These are phyloP conservation scores for Grosmannia penicillata DNA, from an alignment of 2,329 filamentous ascomycete genomes.

Conservation along the genomic window DNA sequence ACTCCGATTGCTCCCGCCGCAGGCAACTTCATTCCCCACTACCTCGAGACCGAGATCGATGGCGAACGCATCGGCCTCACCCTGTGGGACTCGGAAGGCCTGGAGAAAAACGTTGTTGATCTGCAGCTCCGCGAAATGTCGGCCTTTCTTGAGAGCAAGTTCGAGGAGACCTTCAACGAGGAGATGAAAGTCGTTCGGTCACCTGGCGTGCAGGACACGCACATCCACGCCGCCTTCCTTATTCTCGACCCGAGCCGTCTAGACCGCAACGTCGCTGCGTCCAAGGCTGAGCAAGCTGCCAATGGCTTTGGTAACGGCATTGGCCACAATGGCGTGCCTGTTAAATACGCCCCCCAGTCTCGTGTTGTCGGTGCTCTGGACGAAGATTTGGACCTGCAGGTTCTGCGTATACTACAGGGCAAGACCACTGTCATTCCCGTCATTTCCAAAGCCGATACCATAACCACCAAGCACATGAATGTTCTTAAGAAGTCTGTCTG, in stretches of 20 bases:
- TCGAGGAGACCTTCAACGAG: slow-evolving; percentile 92
- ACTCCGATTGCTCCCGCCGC: slow-evolving; percentile 33
- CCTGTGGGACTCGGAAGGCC: slow-evolving; percentile 87
- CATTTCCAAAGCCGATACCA: slow-evolving; percentile 91
- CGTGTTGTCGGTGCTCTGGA: slow-evolving; percentile 57
- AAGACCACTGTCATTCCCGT: slow-evolving; percentile 94
- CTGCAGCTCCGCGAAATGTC: slow-evolving; percentile 86
- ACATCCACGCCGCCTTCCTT: slow-evolving; percentile 92
- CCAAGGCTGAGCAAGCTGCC: slow-evolving; percentile 28
- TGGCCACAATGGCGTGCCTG: slow-evolving; percentile 30
- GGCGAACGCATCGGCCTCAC: slow-evolving; percentile 83
- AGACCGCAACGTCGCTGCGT: slow-evolving; percentile 63
- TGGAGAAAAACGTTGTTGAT: slow-evolving; percentile 91
- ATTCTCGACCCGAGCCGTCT: slow-evolving; percentile 78
- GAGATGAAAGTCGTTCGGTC: slow-evolving; percentile 96
- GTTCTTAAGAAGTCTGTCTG: slow-evolving; percentile 84
- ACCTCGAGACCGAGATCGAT: slow-evolving; percentile 88
- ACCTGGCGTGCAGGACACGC: slow-evolving; percentile 84
- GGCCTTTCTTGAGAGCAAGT: slow-evolving; percentile 90
- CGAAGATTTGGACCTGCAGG: slow-evolving; percentile 78
- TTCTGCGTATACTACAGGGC: slow-evolving; percentile 72
- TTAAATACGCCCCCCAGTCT: slow-evolving; percentile 26
- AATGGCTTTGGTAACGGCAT: slow-evolving; percentile 27
- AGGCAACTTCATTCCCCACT: slow-evolving; percentile 72
- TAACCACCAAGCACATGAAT: slow-evolving; percentile 89